Base-by-base conservation (phyloP, 306 rosid species). In the Sicyos edulis region DNA sequence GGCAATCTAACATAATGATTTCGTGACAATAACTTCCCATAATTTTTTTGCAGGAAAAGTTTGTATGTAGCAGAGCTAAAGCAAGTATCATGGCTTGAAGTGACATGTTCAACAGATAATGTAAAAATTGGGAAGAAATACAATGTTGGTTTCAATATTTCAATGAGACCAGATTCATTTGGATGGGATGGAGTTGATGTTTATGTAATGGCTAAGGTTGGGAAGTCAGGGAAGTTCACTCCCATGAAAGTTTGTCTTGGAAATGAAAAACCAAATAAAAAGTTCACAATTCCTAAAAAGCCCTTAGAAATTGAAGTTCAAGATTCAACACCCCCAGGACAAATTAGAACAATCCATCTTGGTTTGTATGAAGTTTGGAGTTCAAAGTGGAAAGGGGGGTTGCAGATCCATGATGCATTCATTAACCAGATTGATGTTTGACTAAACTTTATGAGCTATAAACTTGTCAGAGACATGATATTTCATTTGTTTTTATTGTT, bases 31-130 rank as follows among this genome's bases (percentile, higher is more conserved):
- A 26, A 26, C 1, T 26, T 26, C 29, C 29, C 29, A 26, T 26
- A 37, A 37, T 40, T 40, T 6, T 47, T 10, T 11, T 47, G 52
- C 52, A 47, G 52, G 52, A 12, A 47, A 12, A 47, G 3, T 11
- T 47, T 2, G 51, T 1, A 12, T 1, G 16, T 47, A 1, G 92
- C 82, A 0, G 91, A 87, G 62, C 72, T 90, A 71, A 47, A 73
- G 34, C 96, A 92, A 54, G 98, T 90, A 5, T 90, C 86, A 12
- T 92, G 98, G 98, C 79, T 92, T 9, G 96, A 92, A 64, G 91
- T 92, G 58, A 85, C 96, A 0, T 83, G 88, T 2, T 1, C 56
- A 12, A 74, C 56, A 3, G 0, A 0, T 3, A 20, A 21, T 0
- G 4, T 19, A 7, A 0, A 0, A 0, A 0, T 0, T 0, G n/a